Evolutionary conservation across 371 early-diverging fungal species (phyloP).

Genomic region (Phascolomyces articulosus): DNA sequence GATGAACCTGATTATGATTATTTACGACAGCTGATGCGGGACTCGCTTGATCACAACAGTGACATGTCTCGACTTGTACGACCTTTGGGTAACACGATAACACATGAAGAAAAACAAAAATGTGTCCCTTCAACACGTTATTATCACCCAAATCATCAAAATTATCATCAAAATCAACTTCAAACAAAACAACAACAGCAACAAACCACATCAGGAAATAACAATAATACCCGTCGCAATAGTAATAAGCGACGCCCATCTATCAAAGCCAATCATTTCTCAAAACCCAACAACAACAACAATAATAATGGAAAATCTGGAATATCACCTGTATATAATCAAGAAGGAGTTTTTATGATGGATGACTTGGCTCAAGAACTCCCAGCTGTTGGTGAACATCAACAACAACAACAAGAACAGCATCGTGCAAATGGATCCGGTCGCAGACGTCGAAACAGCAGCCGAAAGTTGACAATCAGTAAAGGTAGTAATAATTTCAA

Average conservation of each 20-base stretch:
- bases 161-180: background rate
- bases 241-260: background rate
- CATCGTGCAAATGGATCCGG: background rate
- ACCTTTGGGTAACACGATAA: background rate
- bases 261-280: background rate
- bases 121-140: too few relatives aligned
- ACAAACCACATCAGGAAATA: background rate
- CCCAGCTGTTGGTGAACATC: conserved; percentile 6
- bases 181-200: background rate
- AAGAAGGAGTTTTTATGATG: conserved; percentile 27
- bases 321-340: conserved; percentile 2
- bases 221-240: background rate
- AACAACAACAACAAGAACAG: conserved; percentile 6
- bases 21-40: conserved; percentile 46
- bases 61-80: background rate
- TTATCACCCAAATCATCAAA: background rate
- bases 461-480: conserved; percentile 3
- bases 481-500: conserved; percentile 2
- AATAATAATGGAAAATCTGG: background rate
- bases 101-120: background rate
- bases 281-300: background rate
- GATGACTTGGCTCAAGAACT: conserved; percentile 26
- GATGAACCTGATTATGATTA: conserved; percentile 93
- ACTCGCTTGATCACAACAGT: conserved; percentile 16
- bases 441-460: conserved; percentile 2